phyloP scores from a whole-genome alignment of 495 filamentous ascomycete genomes.

The Trichoderma parareesei region DNA sequence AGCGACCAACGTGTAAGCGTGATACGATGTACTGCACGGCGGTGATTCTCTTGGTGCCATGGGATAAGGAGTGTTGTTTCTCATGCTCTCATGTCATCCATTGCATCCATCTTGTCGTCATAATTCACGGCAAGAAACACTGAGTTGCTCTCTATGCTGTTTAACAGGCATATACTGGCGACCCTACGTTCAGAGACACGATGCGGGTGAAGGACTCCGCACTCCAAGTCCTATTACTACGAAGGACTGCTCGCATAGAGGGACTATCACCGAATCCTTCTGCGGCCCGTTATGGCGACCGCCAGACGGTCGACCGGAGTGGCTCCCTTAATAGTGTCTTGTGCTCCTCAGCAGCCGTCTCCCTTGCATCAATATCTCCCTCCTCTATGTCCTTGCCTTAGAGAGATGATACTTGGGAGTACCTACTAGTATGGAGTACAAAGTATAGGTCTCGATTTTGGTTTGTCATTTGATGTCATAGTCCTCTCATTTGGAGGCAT shows the following conservation, averaged over 20 bases:
- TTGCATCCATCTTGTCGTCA: neutral
- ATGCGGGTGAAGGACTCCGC: neutral
- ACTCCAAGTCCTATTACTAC: neutral
- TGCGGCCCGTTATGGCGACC: slow-evolving; percentile 5
- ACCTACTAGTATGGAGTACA: too few relatives aligned
- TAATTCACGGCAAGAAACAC: neutral
- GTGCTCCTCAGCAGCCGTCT: neutral
- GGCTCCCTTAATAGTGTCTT: neutral
- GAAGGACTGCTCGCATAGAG: neutral
- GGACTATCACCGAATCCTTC: neutral
- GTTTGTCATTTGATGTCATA: neutral
- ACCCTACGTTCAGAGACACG: neutral
- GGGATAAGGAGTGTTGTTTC: neutral
- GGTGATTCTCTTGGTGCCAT: neutral
- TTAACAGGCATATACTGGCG: neutral
- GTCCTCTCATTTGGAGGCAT: neutral
- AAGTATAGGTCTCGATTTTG: too few relatives aligned
- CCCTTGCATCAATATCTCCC: neutral
- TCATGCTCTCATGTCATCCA: neutral
- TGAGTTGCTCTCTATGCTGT: neutral
- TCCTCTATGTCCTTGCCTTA: neutral
- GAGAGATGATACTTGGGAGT: too few relatives aligned
- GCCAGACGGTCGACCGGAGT: neutral
- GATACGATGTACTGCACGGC: neutral
- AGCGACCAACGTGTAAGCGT: slow-evolving; percentile 6